Evolutionary conservation across 2,329 filamentous ascomycete genomes (phyloP).

Genomic region (Tolypocladium endophyticum): DNA sequence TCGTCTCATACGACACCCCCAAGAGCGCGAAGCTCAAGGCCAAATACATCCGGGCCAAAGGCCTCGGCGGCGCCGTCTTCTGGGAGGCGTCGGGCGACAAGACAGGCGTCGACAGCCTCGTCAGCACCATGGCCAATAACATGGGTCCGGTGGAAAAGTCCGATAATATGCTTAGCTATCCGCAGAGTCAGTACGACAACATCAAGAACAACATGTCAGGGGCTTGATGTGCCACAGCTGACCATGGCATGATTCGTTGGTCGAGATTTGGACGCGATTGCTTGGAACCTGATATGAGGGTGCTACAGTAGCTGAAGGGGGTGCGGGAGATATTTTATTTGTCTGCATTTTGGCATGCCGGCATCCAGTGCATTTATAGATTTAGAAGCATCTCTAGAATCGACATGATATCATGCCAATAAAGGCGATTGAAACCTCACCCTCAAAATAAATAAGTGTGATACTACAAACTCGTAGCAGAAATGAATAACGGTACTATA

Average conservation of each 20-base stretch:
- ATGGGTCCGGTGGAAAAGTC: constrained; percentile 37
- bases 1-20: constrained; percentile 62
- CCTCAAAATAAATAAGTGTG: background rate
- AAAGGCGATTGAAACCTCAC: background rate
- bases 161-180: constrained; percentile 44
- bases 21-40: constrained; percentile 50
- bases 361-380: background rate
- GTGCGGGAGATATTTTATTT: background rate
- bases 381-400: background rate
- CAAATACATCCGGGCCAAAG: constrained; percentile 45
- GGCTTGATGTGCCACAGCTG: background rate
- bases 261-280: background rate
- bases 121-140: constrained; percentile 35
- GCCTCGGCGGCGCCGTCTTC: constrained; percentile 69
- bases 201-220: constrained; percentile 25
- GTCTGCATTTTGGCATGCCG: background rate
- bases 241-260: background rate
- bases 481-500: background rate
- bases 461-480: background rate
- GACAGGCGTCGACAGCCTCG: constrained; percentile 42
- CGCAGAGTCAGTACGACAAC: constrained; percentile 48
- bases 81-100: constrained; percentile 71
- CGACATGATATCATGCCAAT: background rate
- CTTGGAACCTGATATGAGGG: background rate
- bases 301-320: background rate